Percentiles rank a stretch among this genome's conserved stretches.
phyloP scores from a whole-genome alignment of 2,329 filamentous ascomycete genomes.

The Cordyceps sp. region DNA sequence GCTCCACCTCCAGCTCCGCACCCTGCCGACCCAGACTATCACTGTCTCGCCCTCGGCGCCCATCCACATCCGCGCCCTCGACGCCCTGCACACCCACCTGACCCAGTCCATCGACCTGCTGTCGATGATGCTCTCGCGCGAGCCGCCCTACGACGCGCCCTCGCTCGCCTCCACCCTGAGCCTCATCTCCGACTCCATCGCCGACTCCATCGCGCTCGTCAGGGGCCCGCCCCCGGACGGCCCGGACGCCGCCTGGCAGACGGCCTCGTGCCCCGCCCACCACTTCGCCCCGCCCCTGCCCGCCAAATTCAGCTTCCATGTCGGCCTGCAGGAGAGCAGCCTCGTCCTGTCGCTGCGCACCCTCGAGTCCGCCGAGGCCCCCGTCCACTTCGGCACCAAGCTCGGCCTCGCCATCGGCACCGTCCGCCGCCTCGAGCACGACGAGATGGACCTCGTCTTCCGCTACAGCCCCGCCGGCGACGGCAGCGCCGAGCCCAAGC shows the following conservation, averaged over 20 bases:
- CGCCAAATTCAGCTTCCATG: slow-evolving; percentile 55
- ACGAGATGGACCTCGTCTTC: slow-evolving; percentile 68
- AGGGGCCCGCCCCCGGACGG: slow-evolving; percentile 31
- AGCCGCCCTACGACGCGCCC: slow-evolving; percentile 34
- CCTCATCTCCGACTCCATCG: slow-evolving; percentile 35
- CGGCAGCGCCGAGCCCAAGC: slow-evolving; percentile 9
- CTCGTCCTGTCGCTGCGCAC: slow-evolving; percentile 55
- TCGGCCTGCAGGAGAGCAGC: slow-evolving; percentile 52
- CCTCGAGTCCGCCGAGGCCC: slow-evolving; percentile 49
- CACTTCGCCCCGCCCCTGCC: slow-evolving; percentile 30
- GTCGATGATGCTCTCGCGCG: slow-evolving; percentile 52
- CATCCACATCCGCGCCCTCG: slow-evolving; percentile 52
- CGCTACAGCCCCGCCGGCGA: slow-evolving; percentile 30
- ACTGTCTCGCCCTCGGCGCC: slow-evolving; percentile 29
- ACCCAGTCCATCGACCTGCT: slow-evolving; percentile 74
- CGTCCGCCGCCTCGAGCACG: slow-evolving; percentile 48
- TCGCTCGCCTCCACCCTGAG: slow-evolving; percentile 39
- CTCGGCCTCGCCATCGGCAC: slow-evolving; percentile 55
- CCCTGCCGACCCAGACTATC: slow-evolving; percentile 36
- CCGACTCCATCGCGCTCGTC: slow-evolving; percentile 33
- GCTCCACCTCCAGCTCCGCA: slow-evolving; percentile 60
- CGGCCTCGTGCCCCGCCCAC: slow-evolving; percentile 22
- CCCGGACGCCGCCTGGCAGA: slow-evolving; percentile 25
- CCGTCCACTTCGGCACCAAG: slow-evolving; percentile 44
- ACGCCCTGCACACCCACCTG: slow-evolving; percentile 57